Base-by-base conservation (phyloP, 768 basidiomycete species). In the Termitomyces titanicus region DNA sequence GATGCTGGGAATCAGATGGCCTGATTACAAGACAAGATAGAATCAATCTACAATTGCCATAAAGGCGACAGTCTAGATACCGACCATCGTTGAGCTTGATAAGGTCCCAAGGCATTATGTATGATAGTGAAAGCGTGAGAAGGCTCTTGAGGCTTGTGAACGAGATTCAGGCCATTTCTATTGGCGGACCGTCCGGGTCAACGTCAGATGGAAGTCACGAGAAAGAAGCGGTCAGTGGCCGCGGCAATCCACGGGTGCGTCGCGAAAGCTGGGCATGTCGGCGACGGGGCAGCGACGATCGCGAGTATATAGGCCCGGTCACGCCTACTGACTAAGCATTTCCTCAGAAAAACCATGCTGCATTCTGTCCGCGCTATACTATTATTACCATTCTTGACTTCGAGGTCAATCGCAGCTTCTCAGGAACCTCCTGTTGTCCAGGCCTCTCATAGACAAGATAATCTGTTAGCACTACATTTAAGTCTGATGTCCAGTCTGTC, bases 51-150 rank as follows among this genome's bases (percentile, higher is more conserved):
- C 25, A 2, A 8, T 3, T 52, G 15, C 31, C n/a, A 29, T 7
- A 13, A 15, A 24, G 11, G 13, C n/a, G 13, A 33, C 5, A 15
- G 17, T 24, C 25, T 18, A 27, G 5, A 33, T 4, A 33, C 43
- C 34, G 11, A 81, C 85, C 84, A 58, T 85, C 82, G 68, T 84
- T 86, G 29, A 86, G 71, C 61, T 73, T 74, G 57, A 85, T 77
- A n/a, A 58, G 53, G 29, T 79, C 74, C 80, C 85, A 86, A 72
- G 84, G 79, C 83, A 87, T 85, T 51, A 39, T 70, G 43, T 35
- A n/a, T n/a, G n/a, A n/a, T 47, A 34, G 25, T 24, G n/a, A n/a
- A 24, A 34, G 29, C 3, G 37, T 51, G 42, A 20, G 40, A 42
- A 29, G 12, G 15, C 25, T 11, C 18, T 6, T 13, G 39, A 3